Percentiles rank a stretch among this genome's conserved stretches.
These are phyloP conservation scores for Metroxylon sagu DNA, from an alignment of 176 grass and related monocot species.

Conservation along the genomic window DNA sequence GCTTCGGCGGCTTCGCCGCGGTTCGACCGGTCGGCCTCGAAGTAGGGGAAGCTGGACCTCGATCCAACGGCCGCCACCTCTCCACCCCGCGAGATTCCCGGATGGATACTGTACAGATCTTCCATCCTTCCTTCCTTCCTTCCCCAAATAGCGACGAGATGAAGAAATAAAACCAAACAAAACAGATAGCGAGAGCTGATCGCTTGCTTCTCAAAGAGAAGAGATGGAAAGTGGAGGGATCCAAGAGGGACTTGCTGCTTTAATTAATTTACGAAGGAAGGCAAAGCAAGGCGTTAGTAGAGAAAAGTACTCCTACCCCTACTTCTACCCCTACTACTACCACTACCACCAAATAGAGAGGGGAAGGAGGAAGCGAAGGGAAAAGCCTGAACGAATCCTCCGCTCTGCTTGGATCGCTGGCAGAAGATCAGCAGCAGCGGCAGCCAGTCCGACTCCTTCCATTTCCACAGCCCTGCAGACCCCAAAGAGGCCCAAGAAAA, in stretches of 20 bases:
- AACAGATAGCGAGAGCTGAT: constrained; percentile 9
- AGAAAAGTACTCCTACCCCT: too few species aligned
- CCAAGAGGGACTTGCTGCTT: neutral
- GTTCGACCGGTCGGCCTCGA: too few species aligned
- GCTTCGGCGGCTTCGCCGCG: too few species aligned
- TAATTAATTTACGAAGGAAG: too few species aligned
- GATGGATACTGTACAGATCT: constrained; percentile 94
- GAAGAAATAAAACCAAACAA: neutral
- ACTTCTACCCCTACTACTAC: too few species aligned
- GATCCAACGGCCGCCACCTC: constrained; percentile 21
- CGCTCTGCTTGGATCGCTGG: neutral
- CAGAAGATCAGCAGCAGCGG: neutral
- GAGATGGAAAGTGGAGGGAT: constrained; percentile 2
- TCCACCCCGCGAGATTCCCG: constrained; percentile 44
- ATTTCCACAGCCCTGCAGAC: neutral
- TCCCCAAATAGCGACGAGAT: neutral
- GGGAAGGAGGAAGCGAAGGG: neutral
- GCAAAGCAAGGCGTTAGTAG: too few species aligned
- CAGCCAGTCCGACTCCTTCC: neutral
- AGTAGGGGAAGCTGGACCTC: too few species aligned
- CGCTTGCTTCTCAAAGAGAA: constrained; percentile 14
- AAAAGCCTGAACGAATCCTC: neutral
- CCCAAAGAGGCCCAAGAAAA: neutral
- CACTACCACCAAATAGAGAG: neutral
- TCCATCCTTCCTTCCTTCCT: constrained; percentile 36